phyloP scores from a whole-genome alignment of 345 rosid species.

The Aurinia saxatilis region DNA sequence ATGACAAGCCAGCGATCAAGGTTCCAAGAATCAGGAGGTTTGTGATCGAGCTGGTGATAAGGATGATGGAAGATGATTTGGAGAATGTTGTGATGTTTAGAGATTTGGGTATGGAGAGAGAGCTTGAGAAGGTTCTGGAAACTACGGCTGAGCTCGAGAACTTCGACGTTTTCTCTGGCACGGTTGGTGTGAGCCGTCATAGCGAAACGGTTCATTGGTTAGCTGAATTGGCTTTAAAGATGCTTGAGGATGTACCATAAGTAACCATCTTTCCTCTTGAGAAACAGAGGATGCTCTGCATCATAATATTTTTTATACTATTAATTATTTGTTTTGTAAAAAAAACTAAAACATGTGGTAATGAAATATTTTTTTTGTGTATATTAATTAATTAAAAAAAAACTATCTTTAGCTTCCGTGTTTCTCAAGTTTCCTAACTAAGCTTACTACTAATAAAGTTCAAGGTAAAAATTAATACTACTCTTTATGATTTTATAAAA shows the following conservation, averaged over 20 bases:
- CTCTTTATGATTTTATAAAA: no score
- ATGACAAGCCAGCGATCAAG: slow-evolving; percentile 53
- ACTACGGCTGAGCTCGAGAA: slow-evolving; percentile 75
- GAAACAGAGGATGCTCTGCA: not conserved
- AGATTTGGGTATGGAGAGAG: slow-evolving; percentile 44
- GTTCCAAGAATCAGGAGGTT: slow-evolving; percentile 82
- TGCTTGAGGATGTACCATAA: slow-evolving; percentile 27
- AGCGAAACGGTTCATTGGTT: slow-evolving; percentile 52
- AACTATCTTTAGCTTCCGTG: no score
- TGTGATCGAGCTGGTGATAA: slow-evolving; percentile 62
- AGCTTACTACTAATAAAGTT: no score
- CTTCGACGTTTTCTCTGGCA: slow-evolving; percentile 73
- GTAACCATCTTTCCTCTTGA: not conserved
- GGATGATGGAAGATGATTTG: slow-evolving; percentile 64
- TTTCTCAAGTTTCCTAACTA: no score
- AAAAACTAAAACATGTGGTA: not conserved
- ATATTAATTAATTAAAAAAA: not conserved
- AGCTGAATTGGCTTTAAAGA: slow-evolving; percentile 45
- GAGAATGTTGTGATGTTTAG: slow-evolving; percentile 29
- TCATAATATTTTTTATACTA: not conserved
- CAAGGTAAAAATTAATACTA: no score
- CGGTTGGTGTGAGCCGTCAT: slow-evolving; percentile 64
- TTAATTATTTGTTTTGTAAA: not conserved
- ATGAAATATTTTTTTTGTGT: not conserved
- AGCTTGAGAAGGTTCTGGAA: slow-evolving; percentile 52